Conservation (phyloP, 768 basidiomycete genomes). For the Psilocybe sp. region DNA sequence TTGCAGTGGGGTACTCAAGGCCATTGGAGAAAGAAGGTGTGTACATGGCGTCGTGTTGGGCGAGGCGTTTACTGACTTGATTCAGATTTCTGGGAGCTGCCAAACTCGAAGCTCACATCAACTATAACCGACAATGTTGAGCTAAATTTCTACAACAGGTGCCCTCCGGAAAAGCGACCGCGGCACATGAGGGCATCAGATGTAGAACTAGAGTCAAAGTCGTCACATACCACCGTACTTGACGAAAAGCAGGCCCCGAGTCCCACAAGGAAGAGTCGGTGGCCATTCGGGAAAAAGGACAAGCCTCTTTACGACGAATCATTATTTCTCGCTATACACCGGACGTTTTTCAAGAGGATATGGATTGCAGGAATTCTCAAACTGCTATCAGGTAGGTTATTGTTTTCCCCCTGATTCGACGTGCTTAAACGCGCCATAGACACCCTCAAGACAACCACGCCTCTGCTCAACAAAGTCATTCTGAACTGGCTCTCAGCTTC, state of each 20-base stretch:
- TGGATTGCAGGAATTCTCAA: constrained; percentile 49
- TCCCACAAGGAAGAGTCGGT: background rate
- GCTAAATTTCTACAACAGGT: constrained; percentile 45
- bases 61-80: constrained; percentile 17
- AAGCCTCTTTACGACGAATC: constrained; percentile 41
- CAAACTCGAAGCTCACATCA: constrained; percentile 32
- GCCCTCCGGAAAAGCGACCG: constrained; percentile 48
- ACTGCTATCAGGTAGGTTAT: constrained; percentile 34
- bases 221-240: background rate
- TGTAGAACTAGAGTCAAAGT: constrained; percentile 3
- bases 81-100: constrained; percentile 55
- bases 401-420: background rate
- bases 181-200: constrained; percentile 20
- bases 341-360: constrained; percentile 44
- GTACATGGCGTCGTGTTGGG: constrained; percentile 2
- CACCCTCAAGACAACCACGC: constrained; percentile 51
- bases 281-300: background rate
- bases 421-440: constrained; percentile 19
- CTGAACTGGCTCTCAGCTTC: constrained; percentile 54
- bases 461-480: constrained; percentile 56
- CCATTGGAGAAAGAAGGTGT: constrained; percentile 55
- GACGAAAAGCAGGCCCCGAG: background rate
- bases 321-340: constrained; percentile 44
- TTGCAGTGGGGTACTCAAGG: constrained; percentile 57
- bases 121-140: constrained; percentile 41